Base-by-base conservation (phyloP, 1,139 yeast genomes). In the Debaryomyces sp. region DNA sequence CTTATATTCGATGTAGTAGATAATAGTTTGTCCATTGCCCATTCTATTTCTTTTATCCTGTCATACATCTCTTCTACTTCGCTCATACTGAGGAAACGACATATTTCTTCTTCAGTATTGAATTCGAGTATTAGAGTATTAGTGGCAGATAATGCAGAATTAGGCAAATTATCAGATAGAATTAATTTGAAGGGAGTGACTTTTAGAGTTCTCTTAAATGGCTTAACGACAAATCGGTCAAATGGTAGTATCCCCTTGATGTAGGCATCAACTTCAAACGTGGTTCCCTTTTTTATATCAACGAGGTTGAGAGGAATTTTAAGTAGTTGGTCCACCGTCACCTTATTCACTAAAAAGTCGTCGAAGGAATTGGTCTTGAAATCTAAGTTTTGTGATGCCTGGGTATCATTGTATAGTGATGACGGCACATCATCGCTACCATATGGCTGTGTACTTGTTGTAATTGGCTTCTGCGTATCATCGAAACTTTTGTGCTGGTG, bases 161-260 rank as follows among this genome's bases (percentile, higher is more conserved):
- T 33, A 40, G 40, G 23, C 32, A 32, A 5, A 5, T 44, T 47
- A 34, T 64, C 66, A 10, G 53, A 41, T 10, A 69, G 50, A 7
- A 58, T 47, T 2, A 72, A 40, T 46, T 59, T 65, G 46, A 71
- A 61, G 7, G 57, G 55, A 2, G 67, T 55, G 1, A 67, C 53
- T 46, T 70, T 70, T 17, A 70, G 45, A 1, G 75, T 67, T 30
- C 73, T 53, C 6, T 56, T 55, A 45, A 57, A 67, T 0, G 75
- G 76, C 46, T 66, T 67, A 9, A 72, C 54, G 2, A 67, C 53
- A 26, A 71, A 60, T 4, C 60, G 56, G 7, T 50, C 50, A n/a
- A 46, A 26, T 2, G 71, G 70, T 5, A 56, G 33, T 35, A 55
- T 46, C 12, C 63, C 64, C 13, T 47, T 39, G 2, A 68, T 26